Evolutionary conservation across 352 stramenopile species (phyloP).

Genomic region (Globisporangium heterothallicum): DNA sequence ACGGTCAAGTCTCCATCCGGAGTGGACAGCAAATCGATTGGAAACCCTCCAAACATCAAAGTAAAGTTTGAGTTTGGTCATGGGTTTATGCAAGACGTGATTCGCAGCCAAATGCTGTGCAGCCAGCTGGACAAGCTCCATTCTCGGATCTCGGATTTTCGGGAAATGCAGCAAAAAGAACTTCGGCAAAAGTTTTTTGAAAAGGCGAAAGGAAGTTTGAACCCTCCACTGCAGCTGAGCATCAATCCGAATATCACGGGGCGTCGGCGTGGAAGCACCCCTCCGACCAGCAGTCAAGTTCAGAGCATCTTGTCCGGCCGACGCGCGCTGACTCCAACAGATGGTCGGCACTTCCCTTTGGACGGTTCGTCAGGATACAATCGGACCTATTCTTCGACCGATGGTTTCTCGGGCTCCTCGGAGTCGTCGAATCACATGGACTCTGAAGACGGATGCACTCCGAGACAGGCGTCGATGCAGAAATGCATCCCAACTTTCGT

Average conservation of each 20-base stretch:
- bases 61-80: slow-evolving; percentile 85
- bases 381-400: slow-evolving; percentile 1
- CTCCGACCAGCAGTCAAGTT: slow-evolving; percentile 1
- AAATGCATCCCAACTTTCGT: slow-evolving; percentile 33
- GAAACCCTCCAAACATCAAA: slow-evolving; percentile 28
- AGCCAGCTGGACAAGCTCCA: slow-evolving; percentile 80
- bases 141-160: slow-evolving; percentile 58
- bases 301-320: not conserved
- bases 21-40: not conserved
- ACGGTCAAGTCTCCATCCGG: slow-evolving; percentile 16
- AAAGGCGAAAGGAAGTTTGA: slow-evolving; percentile 63
- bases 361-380: not conserved
- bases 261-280: slow-evolving; percentile 17
- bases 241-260: slow-evolving; percentile 12
- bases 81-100: slow-evolving; percentile 82
- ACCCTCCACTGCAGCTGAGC: slow-evolving; percentile 26
- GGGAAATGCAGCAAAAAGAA: slow-evolving; percentile 71
- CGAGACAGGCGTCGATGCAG: slow-evolving; percentile 9
- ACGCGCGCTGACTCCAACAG: slow-evolving; percentile 12
- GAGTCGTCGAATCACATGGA: slow-evolving; percentile 22
- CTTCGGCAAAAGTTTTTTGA: slow-evolving; percentile 72
- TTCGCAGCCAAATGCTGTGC: slow-evolving; percentile 77
- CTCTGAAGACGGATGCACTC: slow-evolving; percentile 5
- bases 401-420: slow-evolving; percentile 15
- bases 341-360: slow-evolving; percentile 3